Percentiles rank a stretch among this genome's conserved stretches.
These are phyloP conservation scores for Auriscalpium vulgare DNA, from an alignment of 768 basidiomycete species.

Conservation along the genomic window DNA sequence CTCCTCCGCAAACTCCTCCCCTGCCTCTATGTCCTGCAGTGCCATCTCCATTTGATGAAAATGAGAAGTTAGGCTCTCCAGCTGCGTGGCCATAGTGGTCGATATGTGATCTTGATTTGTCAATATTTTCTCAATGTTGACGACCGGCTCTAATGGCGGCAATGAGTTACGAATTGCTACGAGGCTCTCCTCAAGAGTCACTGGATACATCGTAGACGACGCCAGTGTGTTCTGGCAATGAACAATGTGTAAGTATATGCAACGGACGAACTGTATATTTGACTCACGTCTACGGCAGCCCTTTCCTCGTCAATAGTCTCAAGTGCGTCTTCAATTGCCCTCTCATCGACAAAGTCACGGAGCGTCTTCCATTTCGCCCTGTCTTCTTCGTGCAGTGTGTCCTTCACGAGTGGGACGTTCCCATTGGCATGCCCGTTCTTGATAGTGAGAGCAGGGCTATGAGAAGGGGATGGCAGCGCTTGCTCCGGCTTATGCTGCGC, in stretches of 20 bases:
- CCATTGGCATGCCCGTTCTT: conserved; percentile 14
- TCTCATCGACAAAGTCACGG: conserved; percentile 81
- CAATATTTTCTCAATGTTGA: conserved; percentile 42
- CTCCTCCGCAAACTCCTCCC: conserved; percentile 56
- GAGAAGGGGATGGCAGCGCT: conserved; percentile 15
- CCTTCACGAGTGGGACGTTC: conserved; percentile 8
- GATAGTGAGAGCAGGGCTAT: conserved; percentile 38
- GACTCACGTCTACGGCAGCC: conserved; percentile 55
- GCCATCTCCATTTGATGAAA: conserved; percentile 72
- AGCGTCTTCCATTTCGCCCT: conserved; percentile 70
- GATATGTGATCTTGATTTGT: conserved; percentile 48
- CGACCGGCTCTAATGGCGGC: conserved; percentile 28
- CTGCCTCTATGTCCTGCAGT: conserved; percentile 59
- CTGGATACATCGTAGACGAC: conserved; percentile 60
- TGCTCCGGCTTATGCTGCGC: conserved; percentile 19
- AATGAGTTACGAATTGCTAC: conserved; percentile 45
- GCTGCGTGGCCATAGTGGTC: conserved; percentile 60
- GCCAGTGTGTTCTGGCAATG: conserved; percentile 46
- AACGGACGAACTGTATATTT: background rate
- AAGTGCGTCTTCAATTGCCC: conserved; percentile 67
- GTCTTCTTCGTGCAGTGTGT: conserved; percentile 26
- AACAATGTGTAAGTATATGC: background rate
- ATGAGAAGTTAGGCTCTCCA: conserved; percentile 67
- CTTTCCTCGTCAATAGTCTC: conserved; percentile 70
- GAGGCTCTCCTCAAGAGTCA: conserved; percentile 50